Evolutionary conservation across 192 early-diverging fungal genomes (phyloP), one percentile per base, ranked within the genome.

Genomic region (Backusella tarrabulga): DNA sequence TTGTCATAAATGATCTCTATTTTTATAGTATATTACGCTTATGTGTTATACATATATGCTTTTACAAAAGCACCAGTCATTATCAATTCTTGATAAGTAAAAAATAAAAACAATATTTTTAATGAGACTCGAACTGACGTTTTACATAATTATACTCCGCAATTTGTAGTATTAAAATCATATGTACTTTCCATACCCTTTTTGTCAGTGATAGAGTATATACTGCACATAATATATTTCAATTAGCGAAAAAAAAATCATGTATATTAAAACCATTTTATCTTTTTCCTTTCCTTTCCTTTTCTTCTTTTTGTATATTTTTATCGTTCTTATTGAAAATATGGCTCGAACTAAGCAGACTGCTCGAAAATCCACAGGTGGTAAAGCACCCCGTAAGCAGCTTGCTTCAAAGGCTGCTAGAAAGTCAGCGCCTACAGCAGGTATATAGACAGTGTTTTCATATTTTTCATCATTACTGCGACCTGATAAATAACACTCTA

Each of bases 311-410:
- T 32, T 46, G 3, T 46, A 15, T 17, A 32, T 32, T 63, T 29
- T 63, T 63, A 29, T 12, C 29, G 12, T 44, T 21, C 7, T 21
- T 29, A 29, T 21, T 26, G 12, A 71, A 32, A 69, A 69, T 46
- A 90, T 89, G 88, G 88, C 88, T 54, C 79, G 88, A 80, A 90
- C 88, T 68, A 90, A 97, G 87, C 97, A 99, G 85, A 99, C 97
- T 56, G 97, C 97, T 56, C 94, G 97, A 87, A 99, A 99, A 88
- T 98, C 97, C 63, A 99, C 98, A 76, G 98, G 96, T 80, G 96
- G 96, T 76, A 98, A 97, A 85, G 96, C 96, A 17, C 97, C 97
- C 71, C 93, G 97, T 77, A 99, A 97, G 88, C 96, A 96, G 87
- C 92, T 95, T 71, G 95, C 95, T 72, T 95, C 95, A 86, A 96